A percentile compares a stretch with the other conserved stretches of the same genome.
Conservation (phyloP, 768 basidiomycete species). For the Austroboletus eburneus region DNA sequence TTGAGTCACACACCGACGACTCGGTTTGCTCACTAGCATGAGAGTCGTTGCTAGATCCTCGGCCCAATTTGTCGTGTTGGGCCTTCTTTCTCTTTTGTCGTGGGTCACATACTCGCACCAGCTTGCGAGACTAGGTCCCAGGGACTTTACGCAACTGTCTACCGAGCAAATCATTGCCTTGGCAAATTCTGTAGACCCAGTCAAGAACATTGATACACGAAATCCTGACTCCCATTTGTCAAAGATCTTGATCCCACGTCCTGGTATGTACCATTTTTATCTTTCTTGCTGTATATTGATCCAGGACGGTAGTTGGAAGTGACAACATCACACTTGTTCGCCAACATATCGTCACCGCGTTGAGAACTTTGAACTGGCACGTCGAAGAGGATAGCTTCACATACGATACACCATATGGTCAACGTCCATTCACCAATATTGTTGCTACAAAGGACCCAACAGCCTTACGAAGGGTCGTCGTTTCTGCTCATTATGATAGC, state of each 20-base stretch:
- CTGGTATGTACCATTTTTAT: slow-evolving; percentile 46
- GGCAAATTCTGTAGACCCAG: slow-evolving; percentile 55
- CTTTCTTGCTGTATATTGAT: slow-evolving; percentile 6
- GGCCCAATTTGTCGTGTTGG: slow-evolving; percentile 4
- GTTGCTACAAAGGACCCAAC: slow-evolving; percentile 93
- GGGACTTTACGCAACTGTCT: slow-evolving; percentile 43
- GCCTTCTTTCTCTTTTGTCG: slow-evolving; percentile 14
- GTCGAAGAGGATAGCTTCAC: slow-evolving; percentile 82
- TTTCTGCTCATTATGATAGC: slow-evolving; percentile 94
- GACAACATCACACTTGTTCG: slow-evolving; percentile 78
- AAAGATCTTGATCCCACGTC: slow-evolving; percentile 80
- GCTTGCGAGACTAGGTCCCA: slow-evolving; percentile 31
- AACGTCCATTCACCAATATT: slow-evolving; percentile 79
- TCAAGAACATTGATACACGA: slow-evolving; percentile 60
- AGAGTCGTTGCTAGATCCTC: too few species aligned
- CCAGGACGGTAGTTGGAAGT: slow-evolving; percentile 50
- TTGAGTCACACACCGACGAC: too few species aligned
- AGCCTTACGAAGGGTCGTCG: slow-evolving; percentile 72
- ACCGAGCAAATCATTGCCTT: slow-evolving; percentile 47
- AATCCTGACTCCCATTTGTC: slow-evolving; percentile 73
- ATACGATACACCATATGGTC: slow-evolving; percentile 76
- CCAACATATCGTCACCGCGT: slow-evolving; percentile 69
- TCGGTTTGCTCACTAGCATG: too few species aligned
- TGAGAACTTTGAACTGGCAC: slow-evolving; percentile 79
- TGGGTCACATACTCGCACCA: slow-evolving; percentile 25